Percentiles rank a stretch among this genome's conserved stretches.
Conservation (phyloP, 257 asterid genomes). For the Fraxinus pennsylvanica region DNA sequence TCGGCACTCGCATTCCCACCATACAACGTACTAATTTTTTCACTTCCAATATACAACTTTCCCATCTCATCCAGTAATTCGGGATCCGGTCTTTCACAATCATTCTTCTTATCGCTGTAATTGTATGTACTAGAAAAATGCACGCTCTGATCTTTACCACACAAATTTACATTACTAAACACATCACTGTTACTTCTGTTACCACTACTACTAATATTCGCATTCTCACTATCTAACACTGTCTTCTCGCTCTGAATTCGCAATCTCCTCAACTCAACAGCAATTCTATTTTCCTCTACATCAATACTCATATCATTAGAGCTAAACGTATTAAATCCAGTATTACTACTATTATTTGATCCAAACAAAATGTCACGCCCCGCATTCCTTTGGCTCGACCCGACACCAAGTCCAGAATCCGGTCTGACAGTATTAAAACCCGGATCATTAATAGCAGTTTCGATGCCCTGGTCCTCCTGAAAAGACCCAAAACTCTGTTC, state of each 20-base stretch:
- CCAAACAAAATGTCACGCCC: constrained; percentile 42
- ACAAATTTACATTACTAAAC: constrained; percentile 25
- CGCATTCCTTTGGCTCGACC: constrained; percentile 26
- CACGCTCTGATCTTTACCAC: constrained; percentile 31
- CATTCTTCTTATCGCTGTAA: constrained; percentile 1
- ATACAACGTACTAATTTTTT: constrained; percentile 29
- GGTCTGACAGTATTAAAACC: constrained; percentile 27
- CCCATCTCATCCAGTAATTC: constrained; percentile 62
- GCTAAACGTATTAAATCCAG: constrained; percentile 12
- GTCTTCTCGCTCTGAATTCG: constrained; percentile 41
- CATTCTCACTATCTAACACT: constrained; percentile 25
- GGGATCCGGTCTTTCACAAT: constrained; percentile 38
- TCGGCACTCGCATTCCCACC: constrained; percentile 34
- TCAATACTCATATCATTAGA: constrained; percentile 27
- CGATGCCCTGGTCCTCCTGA: constrained; percentile 29
- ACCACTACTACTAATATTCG: constrained; percentile 12
- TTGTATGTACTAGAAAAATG: constrained; percentile 9
- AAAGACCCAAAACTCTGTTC: constrained; percentile 28
- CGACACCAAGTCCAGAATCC: constrained; percentile 18
- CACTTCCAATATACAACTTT: constrained; percentile 51
- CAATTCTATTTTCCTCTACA: constrained; percentile 39
- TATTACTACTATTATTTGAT: constrained; percentile 23
- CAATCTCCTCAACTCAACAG: constrained; percentile 54
- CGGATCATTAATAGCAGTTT: constrained; percentile 33
- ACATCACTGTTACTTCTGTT: constrained; percentile 2